Evolutionary conservation across 768 basidiomycete species (phyloP).

Genomic region (Psilocybe sp.): DNA sequence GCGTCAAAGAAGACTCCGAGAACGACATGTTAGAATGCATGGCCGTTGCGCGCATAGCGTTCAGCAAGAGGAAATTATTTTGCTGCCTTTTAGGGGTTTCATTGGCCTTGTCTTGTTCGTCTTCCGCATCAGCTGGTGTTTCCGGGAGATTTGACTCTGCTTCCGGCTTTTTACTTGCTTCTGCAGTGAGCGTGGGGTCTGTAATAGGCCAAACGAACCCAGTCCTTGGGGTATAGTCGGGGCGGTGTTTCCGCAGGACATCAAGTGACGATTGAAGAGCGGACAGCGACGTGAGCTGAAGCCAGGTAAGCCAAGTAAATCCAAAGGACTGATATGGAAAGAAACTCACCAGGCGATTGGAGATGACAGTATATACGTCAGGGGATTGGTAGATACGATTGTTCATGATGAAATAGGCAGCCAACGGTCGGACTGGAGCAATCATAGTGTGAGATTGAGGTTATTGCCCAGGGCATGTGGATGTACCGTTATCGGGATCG

Average conservation of each 20-base stretch:
- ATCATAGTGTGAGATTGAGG: constrained; percentile 2
- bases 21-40: constrained; percentile 59
- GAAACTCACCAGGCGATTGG: constrained; percentile 70
- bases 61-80: constrained; percentile 65
- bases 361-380: constrained; percentile 78
- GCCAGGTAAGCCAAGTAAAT: constrained; percentile 2
- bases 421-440: constrained; percentile 64
- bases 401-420: constrained; percentile 86
- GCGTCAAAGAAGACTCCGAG: constrained; percentile 32
- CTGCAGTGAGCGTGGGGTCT: constrained; percentile 43
- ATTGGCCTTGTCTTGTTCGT: constrained; percentile 19
- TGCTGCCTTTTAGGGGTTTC: constrained; percentile 52
- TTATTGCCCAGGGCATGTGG: background rate
- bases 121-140: constrained; percentile 12
- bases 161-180: constrained; percentile 21
- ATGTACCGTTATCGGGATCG: constrained; percentile 79
- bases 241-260: constrained; percentile 67
- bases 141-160: constrained; percentile 18
- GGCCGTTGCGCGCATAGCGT: constrained; percentile 81
- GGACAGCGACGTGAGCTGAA: constrained; percentile 64
- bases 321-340: constrained; percentile 1
- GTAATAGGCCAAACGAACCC: constrained; percentile 85
- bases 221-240: constrained; percentile 80
- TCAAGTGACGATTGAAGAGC: constrained; percentile 77
- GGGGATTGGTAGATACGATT: constrained; percentile 89